Evolutionary conservation across 2,329 filamentous ascomycete genomes (phyloP).

Genomic region (Pseudofabraea citricarpa): DNA sequence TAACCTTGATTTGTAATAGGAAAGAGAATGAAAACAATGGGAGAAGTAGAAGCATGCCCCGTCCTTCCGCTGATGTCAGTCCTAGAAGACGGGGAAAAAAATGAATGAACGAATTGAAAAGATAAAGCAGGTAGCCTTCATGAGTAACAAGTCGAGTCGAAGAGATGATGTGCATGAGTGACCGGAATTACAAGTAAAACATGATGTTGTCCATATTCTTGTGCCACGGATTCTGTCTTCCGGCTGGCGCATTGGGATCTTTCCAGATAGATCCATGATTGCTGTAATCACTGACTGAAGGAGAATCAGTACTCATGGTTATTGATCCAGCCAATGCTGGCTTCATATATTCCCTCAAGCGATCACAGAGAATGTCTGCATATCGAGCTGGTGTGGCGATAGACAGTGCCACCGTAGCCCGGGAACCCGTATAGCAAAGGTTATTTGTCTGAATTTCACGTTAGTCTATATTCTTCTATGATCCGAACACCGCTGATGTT

Average conservation of each 20-base stretch:
- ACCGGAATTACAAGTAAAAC: background rate
- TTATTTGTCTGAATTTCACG: conserved; percentile 7
- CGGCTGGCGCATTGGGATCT: background rate
- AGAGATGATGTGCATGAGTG: no score
- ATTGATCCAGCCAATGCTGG: background rate
- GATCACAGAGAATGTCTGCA: conserved; percentile 1
- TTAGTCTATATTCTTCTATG: no score
- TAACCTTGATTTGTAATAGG: no score
- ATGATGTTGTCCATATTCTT: background rate
- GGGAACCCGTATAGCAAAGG: conserved; percentile 5
- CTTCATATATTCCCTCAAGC: background rate
- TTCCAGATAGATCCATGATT: background rate
- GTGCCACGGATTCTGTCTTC: background rate
- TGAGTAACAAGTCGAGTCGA: no score
- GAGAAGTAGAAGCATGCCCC: no score
- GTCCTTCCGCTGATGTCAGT: no score
- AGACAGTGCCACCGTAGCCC: conserved; percentile 7
- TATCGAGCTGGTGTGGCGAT: conserved; percentile 9
- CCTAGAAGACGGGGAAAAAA: no score
- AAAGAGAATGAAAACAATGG: no score
- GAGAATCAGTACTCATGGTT: background rate
- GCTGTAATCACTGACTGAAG: background rate
- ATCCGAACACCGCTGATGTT: no score
- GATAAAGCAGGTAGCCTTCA: no score
- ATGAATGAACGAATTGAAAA: no score